Base-by-base conservation (phyloP, 2,329 filamentous ascomycete species). In the Elsinoe batatas region DNA sequence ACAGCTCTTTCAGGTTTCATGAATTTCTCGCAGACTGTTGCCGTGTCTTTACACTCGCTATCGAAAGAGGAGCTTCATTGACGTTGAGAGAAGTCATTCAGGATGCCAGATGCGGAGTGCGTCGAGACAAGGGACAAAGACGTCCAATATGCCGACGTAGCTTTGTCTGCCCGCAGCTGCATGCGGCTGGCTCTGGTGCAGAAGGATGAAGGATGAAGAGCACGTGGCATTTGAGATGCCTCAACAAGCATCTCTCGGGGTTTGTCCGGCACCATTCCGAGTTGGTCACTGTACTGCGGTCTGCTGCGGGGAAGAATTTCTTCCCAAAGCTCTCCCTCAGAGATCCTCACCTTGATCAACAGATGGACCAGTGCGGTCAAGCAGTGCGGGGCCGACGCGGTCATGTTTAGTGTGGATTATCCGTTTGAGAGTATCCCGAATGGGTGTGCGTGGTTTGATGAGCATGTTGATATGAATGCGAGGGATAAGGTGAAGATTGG, bases 371-470 rank as follows among this genome's bases (percentile, higher is more conserved):
- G 67, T 58, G 64, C 73, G 37, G 59, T 74, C 44, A 61, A 59
- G 51, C 68, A 65, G 32, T 67, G 64, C 17, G 64, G 61, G 46
- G 69, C 73, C 17, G 77, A 81, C 17, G 72, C 71, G 26, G 72
- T 83, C 3, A 56, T 83, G 63, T 82, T 77, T 61, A 80, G 77
- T 59, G 75, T 83, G 5, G 80, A 83, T 61, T 82, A 81, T 61
- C 80, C 80, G 0, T 83, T 82, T 56, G 71, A 71, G 54, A 69
- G 64, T 54, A 81, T 75, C 54, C 72, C 76, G 57, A 72, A 73
- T 12, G 80, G 79, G 0, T 63, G 47, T 18, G 30, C 72, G 54
- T 67, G 66, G 30, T 83, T 76, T 64, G 65, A 82, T 15, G 62
- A 73, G 57, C 74, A 78, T 61, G 64, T 83, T 37, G 68, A 74